Base-by-base conservation (phyloP, 768 basidiomycete genomes). In the Coprinellus aureogranulatus region DNA sequence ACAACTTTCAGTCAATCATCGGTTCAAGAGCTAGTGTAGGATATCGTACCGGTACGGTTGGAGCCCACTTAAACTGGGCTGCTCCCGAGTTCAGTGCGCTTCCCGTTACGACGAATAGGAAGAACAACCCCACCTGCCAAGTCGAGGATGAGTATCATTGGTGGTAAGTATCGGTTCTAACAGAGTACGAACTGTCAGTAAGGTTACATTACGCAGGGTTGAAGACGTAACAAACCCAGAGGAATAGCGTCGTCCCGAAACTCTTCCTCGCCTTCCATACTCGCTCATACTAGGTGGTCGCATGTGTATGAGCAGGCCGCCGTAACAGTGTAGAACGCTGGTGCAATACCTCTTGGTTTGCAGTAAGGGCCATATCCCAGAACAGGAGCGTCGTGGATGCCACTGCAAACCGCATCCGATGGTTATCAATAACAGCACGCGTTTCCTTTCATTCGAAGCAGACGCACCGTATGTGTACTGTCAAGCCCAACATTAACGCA, bases 81-180 rank as follows among this genome's bases (percentile, higher is more conserved):
- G 27, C 20, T 23, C 8, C 37, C 48, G 28, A 28, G 10, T 2
- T 23, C 5, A 16, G 22, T 23, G n/a, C 12, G 9, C 26, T 11
- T 31, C 12, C 27, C 16, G 27, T 50, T 30, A 12, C n/a, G 16
- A 28, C 25, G 12, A 30, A 11, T 26, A n/a, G 3, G 3, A 4
- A 16, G 4, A 4, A 1, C 14, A 22, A 25, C 22, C 39, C 20
- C 55, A 65, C 66, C 58, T 42, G 54, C 61, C 14, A 65, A 51
- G 48, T 67, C 66, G n/a, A 65, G 59, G 12, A 51, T 47, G 37
- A 67, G 62, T 10, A 65, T 50, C 16, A 59, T 30, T 12, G 63
- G 64, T 3, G 64, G 64, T 22, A 67, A 54, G 41, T 67, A 67
- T 45, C 66, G 64, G 58, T 67, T 67, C 66, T 67, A 42, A 2